Evolutionary conservation across 73 alveolate species (phyloP).

Genomic region (Paramecium sonneborni): DNA sequence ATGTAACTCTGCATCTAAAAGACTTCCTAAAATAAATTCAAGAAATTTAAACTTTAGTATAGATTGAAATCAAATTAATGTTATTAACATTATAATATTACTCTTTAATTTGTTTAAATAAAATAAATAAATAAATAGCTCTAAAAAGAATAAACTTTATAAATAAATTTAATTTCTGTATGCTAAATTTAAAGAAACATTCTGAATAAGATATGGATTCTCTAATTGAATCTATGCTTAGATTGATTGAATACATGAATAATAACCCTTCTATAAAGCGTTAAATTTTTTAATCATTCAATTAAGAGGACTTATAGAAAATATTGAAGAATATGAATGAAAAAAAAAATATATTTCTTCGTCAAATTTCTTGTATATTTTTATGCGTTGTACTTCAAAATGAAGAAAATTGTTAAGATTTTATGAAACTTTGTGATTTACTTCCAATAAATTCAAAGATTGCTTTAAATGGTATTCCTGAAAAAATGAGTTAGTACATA

Average conservation of each 20-base stretch:
- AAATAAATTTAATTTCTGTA: background rate
- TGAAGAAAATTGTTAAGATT: constrained; percentile 6
- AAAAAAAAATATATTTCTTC: background rate
- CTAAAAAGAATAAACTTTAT: background rate
- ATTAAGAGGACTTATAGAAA: constrained; percentile 16
- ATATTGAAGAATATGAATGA: constrained; percentile 40
- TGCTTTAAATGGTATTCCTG: background rate
- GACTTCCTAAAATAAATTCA: constrained; percentile 35
- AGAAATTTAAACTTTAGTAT: constrained; percentile 14
- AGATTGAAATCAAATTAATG: background rate
- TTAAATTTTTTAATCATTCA: constrained; percentile 40
- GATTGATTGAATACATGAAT: constrained; percentile 49
- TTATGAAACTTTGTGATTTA: background rate
- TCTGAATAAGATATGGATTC: constrained; percentile 48
- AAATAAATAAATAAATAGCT: background rate
- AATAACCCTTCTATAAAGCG: background rate
- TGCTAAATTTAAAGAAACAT: constrained; percentile 11
- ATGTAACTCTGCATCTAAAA: background rate
- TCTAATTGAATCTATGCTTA: constrained; percentile 25
- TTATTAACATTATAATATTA: background rate
- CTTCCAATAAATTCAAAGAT: constrained; percentile 32
- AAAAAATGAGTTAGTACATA: background rate
- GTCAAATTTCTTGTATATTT: constrained; percentile 23
- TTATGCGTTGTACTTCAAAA: background rate
- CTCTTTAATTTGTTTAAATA: background rate